Evolutionary conservation across 108 stramenopile genomes (phyloP).

Genomic region (Licmophora abbreviata): DNA sequence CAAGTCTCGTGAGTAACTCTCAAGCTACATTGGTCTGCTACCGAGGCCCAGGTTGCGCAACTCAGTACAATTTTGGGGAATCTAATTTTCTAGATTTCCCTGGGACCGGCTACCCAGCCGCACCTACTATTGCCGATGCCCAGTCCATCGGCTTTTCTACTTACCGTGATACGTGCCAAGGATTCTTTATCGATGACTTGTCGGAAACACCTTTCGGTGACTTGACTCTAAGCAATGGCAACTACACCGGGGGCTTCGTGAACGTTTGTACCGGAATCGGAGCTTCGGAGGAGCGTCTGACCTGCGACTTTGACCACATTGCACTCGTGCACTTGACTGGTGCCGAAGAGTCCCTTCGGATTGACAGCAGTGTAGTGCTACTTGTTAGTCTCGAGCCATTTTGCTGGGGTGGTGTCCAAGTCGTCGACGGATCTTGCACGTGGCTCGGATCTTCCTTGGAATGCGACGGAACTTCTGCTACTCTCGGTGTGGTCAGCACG

Average conservation of each 20-base stretch:
- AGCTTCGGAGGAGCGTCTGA: not conserved
- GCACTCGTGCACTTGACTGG: not conserved
- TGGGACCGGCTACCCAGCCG: not conserved
- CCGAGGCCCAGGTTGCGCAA: not conserved
- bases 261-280: not conserved
- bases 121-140: not conserved
- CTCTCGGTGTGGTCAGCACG: not conserved
- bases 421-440: not conserved
- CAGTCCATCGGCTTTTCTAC: not conserved
- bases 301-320: not conserved
- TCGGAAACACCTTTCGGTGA: constrained; percentile 1
- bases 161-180: not conserved
- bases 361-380: not conserved
- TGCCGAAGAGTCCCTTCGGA: not conserved
- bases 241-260: not conserved
- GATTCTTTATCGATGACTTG: not conserved
- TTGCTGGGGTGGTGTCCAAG: not conserved
- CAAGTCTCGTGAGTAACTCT: not conserved
- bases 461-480: not conserved
- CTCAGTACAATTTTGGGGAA: not conserved
- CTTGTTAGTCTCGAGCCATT: not conserved
- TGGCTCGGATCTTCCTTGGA: not conserved
- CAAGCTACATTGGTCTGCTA: not conserved
- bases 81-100: too few species aligned
- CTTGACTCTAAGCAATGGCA: not conserved